A percentile compares a stretch with the other conserved stretches of the same genome.
Evolutionary conservation across 495 filamentous ascomycete genomes (phyloP).

Genomic region (Penicillium bovifimosum): DNA sequence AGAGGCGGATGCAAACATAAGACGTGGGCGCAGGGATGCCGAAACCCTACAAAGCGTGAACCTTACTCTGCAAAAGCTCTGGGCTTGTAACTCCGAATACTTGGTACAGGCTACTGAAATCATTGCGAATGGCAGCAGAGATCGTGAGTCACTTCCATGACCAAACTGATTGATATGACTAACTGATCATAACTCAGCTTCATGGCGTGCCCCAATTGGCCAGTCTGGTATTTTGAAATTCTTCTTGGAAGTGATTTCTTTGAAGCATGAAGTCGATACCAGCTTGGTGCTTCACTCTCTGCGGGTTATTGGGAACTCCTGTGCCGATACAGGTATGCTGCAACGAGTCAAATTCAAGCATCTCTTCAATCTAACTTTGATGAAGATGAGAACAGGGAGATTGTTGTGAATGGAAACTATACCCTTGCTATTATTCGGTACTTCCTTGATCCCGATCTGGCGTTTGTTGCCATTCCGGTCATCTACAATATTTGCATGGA

Average conservation of each 20-base stretch:
- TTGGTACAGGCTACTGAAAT: conserved; percentile 51
- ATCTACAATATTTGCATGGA: conserved; percentile 71
- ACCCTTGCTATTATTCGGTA: conserved; percentile 51
- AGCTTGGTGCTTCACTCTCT: conserved; percentile 50
- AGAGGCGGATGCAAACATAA: conserved; percentile 20
- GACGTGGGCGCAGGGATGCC: conserved; percentile 15
- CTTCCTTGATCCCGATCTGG: conserved; percentile 44
- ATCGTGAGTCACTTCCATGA: conserved; percentile 48
- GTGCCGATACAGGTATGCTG: conserved; percentile 66
- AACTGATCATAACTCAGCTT: conserved; percentile 36
- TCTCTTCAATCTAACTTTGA: conserved; percentile 4
- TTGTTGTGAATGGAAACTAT: conserved; percentile 54
- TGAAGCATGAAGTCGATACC: conserved; percentile 27
- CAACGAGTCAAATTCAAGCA: too few species aligned
- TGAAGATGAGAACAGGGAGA: conserved; percentile 66
- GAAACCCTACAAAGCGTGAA: conserved; percentile 22
- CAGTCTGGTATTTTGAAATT: conserved; percentile 63
- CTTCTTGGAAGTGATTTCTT: conserved; percentile 52
- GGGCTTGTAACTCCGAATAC: conserved; percentile 33
- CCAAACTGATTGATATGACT: not conserved
- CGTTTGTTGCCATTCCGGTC: conserved; percentile 59
- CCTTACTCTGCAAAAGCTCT: conserved; percentile 30
- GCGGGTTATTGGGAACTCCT: conserved; percentile 72
- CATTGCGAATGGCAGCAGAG: conserved; percentile 61
- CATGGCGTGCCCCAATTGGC: conserved; percentile 60